phyloP scores from a whole-genome alignment of 352 stramenopile genomes.

The Pilasporangium apinafurcum region DNA sequence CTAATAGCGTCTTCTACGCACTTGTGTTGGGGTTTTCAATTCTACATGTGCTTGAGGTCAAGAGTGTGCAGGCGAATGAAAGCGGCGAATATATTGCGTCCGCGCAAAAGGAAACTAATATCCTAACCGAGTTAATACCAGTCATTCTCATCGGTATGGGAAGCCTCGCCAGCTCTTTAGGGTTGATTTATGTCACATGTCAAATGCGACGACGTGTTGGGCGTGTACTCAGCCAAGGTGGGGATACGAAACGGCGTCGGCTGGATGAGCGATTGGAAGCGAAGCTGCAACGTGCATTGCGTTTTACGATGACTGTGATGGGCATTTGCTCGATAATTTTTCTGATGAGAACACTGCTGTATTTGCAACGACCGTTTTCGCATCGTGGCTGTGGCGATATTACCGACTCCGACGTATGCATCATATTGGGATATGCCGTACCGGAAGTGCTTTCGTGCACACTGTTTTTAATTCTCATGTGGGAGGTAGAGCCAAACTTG shows the following conservation, averaged over 20 bases:
- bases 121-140: conserved; percentile 51
- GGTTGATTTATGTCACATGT: conserved; percentile 74
- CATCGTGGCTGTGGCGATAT: conserved; percentile 67
- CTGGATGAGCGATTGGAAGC: conserved; percentile 52
- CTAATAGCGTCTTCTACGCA: conserved; percentile 73
- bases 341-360: conserved; percentile 70
- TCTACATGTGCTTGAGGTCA: conserved; percentile 26
- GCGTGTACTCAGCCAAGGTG: conserved; percentile 49
- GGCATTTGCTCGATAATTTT: conserved; percentile 56
- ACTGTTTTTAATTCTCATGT: conserved; percentile 85
- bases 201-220: conserved; percentile 63
- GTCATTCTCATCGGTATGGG: conserved; percentile 65
- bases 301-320: conserved; percentile 74
- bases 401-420: conserved; percentile 47
- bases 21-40: conserved; percentile 54
- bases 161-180: conserved; percentile 59
- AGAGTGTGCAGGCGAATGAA: conserved; percentile 8
- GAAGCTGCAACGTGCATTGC: conserved; percentile 72
- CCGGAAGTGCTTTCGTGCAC: conserved; percentile 65
- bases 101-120: conserved; percentile 6
- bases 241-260: conserved; percentile 26
- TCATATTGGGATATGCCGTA: conserved; percentile 66
- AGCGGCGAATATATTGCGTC: conserved; percentile 3
- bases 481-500: conserved; percentile 72
- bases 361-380: conserved; percentile 71